Base-by-base conservation (phyloP, 345 rosid species). In the Kandelia obovata region DNA sequence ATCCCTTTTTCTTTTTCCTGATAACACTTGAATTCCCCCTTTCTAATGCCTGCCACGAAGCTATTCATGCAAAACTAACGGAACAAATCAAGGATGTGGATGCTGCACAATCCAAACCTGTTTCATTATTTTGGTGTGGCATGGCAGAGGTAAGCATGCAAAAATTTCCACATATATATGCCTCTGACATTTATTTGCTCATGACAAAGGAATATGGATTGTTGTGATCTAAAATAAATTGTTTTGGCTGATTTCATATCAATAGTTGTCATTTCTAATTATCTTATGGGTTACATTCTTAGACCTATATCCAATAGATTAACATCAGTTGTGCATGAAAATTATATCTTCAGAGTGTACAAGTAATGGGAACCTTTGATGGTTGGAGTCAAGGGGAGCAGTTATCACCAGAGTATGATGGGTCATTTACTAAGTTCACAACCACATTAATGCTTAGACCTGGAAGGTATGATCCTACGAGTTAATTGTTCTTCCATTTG, bases 371-470 rank as follows among this genome's bases (percentile, higher is more conserved):
- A 63, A 76, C 85, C 30, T 94, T 89, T 32, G 96, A 89, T 28
- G 96, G 96, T 39, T 91, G 96, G 97, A 91, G 95, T 77, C 96
- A 83, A 76, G 86, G 88, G 30, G 95, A 88, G 77, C 83, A 88
- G 78, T 77, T 91, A 64, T 91, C 97, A 0, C 92, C 97, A 7
- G 96, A 88, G 71, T 88, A 88, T 78, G 83, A 83, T 7, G 92
- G 90, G 71, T 88, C 91, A 9, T 83, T 84, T 63, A 84, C 90
- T 0, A 86, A 70, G 74, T 88, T 94, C 79, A 81, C 94, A 0
- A 75, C 96, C 51, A 83, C 89, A 0, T 74, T 87, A 43, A 74
- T 79, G 89, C 91, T 91, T 30, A 84, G 96, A 66, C 97, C 98
- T 4, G 98, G 97, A 76, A 81, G 92, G 97, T 93, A 85, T 21